Evolutionary conservation across 345 rosid genomes (phyloP).

Genomic region (Populus davidiana): DNA sequence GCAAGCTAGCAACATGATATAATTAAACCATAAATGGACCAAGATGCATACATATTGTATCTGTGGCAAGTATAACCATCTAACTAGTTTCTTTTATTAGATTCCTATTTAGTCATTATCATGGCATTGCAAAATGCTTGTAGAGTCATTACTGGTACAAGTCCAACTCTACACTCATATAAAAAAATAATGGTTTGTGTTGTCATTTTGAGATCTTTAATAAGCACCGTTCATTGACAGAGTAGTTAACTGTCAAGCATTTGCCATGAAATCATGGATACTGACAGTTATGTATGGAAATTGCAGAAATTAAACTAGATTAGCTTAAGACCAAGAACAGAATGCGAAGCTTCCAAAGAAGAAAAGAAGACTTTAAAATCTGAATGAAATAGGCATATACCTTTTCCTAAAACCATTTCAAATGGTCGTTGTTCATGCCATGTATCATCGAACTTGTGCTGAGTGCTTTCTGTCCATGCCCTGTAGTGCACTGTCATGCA

Average conservation of each 20-base stretch:
- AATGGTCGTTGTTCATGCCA: constrained; percentile 83
- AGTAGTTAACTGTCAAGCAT: not conserved
- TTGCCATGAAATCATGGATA: not conserved
- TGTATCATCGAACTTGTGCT: constrained; percentile 89
- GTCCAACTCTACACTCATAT: not conserved
- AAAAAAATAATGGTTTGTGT: not conserved
- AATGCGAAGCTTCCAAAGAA: not conserved
- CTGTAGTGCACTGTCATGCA: constrained; percentile 67
- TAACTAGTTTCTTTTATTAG: not conserved
- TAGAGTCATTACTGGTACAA: not conserved
- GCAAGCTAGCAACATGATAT: not conserved
- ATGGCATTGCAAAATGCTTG: not conserved
- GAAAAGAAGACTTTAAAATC: not conserved
- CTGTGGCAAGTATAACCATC: not conserved
- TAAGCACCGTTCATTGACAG: not conserved
- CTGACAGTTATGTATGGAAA: not conserved
- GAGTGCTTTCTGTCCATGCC: constrained; percentile 76
- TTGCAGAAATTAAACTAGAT: not conserved
- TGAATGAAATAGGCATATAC: constrained; percentile 28
- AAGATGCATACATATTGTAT: not conserved
- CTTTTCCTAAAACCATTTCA: constrained; percentile 84
- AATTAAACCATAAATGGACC: not conserved
- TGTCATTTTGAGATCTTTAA: not conserved
- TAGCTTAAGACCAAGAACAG: not conserved
- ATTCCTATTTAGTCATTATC: not conserved